Conservation (phyloP, 257 asterid species). For the Nicotiana obtusifolia region DNA sequence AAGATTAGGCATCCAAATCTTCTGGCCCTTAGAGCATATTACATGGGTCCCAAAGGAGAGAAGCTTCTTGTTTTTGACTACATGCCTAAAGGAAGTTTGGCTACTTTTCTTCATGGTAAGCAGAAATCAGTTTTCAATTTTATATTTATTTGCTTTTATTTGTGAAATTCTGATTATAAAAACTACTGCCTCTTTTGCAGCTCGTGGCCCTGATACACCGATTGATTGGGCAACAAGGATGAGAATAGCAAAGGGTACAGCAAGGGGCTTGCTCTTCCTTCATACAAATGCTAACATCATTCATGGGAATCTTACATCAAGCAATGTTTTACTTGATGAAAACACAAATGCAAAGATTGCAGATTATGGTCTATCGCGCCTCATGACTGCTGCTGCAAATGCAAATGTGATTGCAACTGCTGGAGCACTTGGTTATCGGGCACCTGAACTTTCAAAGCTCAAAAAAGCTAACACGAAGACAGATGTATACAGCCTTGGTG, state of each 20-base stretch:
- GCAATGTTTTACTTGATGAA: conserved; percentile 80
- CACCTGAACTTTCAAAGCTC: conserved; percentile 90
- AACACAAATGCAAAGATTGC: conserved; percentile 56
- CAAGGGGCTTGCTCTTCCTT: conserved; percentile 78
- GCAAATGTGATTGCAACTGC: conserved; percentile 88
- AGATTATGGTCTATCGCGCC: conserved; percentile 76
- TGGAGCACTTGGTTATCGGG: conserved; percentile 87
- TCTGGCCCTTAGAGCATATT: conserved; percentile 84
- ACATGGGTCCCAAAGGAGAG: conserved; percentile 94
- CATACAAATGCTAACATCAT: conserved; percentile 61
- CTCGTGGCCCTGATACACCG: conserved; percentile 69
- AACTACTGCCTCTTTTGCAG: conserved; percentile 30
- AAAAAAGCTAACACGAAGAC: conserved; percentile 88
- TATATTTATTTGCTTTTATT: neutral
- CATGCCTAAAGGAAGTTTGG: conserved; percentile 83
- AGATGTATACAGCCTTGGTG: conserved; percentile 88
- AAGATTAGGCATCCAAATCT: conserved; percentile 86
- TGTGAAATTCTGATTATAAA: neutral
- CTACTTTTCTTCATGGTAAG: conserved; percentile 85
- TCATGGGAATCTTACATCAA: conserved; percentile 91
- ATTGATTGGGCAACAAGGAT: conserved; percentile 74
- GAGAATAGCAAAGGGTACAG: conserved; percentile 73
- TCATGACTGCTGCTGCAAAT: conserved; percentile 87
- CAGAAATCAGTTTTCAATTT: neutral
- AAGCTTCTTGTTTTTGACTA: conserved; percentile 90